phyloP scores from a whole-genome alignment of 768 basidiomycete species.

The Suillus subalutaceus region DNA sequence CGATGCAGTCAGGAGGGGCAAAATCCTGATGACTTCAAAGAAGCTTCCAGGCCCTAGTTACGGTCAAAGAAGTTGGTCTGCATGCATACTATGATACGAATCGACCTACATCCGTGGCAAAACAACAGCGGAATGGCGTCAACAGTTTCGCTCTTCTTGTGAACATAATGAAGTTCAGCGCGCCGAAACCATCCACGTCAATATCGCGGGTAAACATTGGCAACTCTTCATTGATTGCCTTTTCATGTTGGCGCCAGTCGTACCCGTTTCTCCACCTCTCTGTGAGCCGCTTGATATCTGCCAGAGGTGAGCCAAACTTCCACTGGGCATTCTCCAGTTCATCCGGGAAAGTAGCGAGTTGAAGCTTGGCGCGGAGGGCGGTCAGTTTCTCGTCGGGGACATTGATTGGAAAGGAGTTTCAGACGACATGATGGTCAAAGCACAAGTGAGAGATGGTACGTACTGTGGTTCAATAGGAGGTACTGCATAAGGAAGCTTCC shows the following conservation, averaged over 20 bases:
- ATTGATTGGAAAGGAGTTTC: conserved; percentile 51
- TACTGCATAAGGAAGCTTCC: neutral
- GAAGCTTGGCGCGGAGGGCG: conserved; percentile 48
- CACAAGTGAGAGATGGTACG: neutral
- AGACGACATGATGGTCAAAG: conserved; percentile 22
- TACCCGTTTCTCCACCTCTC: conserved; percentile 54
- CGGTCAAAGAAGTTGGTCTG: neutral
- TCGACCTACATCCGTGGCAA: conserved; percentile 55
- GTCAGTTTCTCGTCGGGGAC: conserved; percentile 46
- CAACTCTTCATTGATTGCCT: conserved; percentile 40
- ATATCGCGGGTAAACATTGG: conserved; percentile 49
- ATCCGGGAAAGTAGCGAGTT: conserved; percentile 53
- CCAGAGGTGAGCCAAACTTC: conserved; percentile 55
- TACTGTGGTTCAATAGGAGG: neutral
- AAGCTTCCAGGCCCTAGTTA: conserved; percentile 63
- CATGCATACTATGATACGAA: neutral
- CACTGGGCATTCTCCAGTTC: conserved; percentile 54
- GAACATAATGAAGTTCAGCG: conserved; percentile 60
- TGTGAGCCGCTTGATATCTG: conserved; percentile 50
- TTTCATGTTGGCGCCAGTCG: conserved; percentile 60
- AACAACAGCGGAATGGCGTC: conserved; percentile 63
- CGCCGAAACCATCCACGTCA: conserved; percentile 47
- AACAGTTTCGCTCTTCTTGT: conserved; percentile 46
- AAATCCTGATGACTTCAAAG: conserved; percentile 56
- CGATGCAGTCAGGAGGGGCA: conserved; percentile 47